phyloP scores from a whole-genome alignment of 2,329 filamentous ascomycete species.

The Fusarium albidum region DNA sequence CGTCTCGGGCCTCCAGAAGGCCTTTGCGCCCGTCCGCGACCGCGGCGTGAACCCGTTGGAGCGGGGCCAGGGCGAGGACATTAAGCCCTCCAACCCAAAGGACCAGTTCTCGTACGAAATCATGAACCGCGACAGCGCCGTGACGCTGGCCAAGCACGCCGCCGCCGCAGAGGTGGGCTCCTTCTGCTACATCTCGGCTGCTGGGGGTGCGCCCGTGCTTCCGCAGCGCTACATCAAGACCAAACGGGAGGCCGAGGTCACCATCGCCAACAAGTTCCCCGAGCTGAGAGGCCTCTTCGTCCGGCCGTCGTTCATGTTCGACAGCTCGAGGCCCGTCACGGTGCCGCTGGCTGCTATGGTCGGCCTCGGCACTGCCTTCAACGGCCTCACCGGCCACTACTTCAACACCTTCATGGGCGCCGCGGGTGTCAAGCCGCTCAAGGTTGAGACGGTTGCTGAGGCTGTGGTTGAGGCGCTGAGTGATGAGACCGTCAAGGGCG shows the following conservation, averaged over 20 bases:
- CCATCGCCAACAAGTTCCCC: constrained; percentile 77
- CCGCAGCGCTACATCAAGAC: constrained; percentile 88
- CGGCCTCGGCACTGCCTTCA: constrained; percentile 78
- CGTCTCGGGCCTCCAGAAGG: constrained; percentile 78
- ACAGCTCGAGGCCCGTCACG: constrained; percentile 81
- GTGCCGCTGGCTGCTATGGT: constrained; percentile 83
- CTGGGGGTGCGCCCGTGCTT: constrained; percentile 83
- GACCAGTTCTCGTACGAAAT: constrained; percentile 92
- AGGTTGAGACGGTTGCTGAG: constrained; percentile 86
- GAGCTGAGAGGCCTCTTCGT: constrained; percentile 82
- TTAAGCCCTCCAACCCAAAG: constrained; percentile 71
- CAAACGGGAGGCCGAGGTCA: constrained; percentile 87
- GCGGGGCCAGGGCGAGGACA: constrained; percentile 63
- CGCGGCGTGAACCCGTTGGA: constrained; percentile 76
- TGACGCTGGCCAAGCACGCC: constrained; percentile 83
- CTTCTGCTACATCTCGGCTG: constrained; percentile 91
- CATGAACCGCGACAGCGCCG: constrained; percentile 93
- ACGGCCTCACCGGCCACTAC: constrained; percentile 77
- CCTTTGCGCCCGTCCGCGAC: constrained; percentile 74
- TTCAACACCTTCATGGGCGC: constrained; percentile 81
- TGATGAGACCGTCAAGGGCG: constrained; percentile 76
- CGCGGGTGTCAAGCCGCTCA: constrained; percentile 84
- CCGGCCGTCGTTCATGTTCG: constrained; percentile 88
- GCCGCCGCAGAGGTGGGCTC: constrained; percentile 68
- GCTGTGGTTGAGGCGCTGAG: constrained; percentile 88